Evolutionary conservation across 2,329 filamentous ascomycete genomes (phyloP).

Genomic region (Aspergillus persii): DNA sequence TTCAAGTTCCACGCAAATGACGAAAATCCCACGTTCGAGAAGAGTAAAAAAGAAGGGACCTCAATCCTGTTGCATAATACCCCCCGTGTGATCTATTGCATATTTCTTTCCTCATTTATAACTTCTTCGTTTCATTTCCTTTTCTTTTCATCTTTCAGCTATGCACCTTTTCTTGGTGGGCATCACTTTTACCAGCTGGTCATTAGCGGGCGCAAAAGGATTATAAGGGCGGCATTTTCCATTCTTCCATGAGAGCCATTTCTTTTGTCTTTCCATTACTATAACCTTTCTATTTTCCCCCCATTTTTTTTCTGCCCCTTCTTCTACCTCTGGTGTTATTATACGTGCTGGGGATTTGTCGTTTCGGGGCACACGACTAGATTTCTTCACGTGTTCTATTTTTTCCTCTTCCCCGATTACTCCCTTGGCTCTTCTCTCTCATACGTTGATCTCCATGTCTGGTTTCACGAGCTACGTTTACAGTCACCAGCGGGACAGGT

Average conservation of each 20-base stretch:
- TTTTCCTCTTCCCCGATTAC: neutral
- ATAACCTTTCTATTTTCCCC: neutral
- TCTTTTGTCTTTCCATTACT: conserved; percentile 1
- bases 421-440: neutral
- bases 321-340: neutral
- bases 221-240: conserved; percentile 32
- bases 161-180: conserved; percentile 22
- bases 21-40: neutral
- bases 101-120: conserved; percentile 2
- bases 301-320: neutral
- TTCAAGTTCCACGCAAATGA: neutral
- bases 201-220: conserved; percentile 39
- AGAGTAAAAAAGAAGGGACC: neutral
- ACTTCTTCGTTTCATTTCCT: conserved; percentile 4
- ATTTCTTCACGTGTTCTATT: neutral
- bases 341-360: neutral
- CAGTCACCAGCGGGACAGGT: conserved; percentile 16
- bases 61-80: conserved; percentile 12
- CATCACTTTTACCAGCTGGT: conserved; percentile 31
- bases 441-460: conserved; percentile 15
- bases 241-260: conserved; percentile 9
- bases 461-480: conserved; percentile 16
- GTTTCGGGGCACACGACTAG: neutral
- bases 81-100: conserved; percentile 13
- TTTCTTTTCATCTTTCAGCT: conserved; percentile 13